Evolutionary conservation across 2,329 filamentous ascomycete genomes (phyloP).

Genomic region (Triangularia verruculosa): DNA sequence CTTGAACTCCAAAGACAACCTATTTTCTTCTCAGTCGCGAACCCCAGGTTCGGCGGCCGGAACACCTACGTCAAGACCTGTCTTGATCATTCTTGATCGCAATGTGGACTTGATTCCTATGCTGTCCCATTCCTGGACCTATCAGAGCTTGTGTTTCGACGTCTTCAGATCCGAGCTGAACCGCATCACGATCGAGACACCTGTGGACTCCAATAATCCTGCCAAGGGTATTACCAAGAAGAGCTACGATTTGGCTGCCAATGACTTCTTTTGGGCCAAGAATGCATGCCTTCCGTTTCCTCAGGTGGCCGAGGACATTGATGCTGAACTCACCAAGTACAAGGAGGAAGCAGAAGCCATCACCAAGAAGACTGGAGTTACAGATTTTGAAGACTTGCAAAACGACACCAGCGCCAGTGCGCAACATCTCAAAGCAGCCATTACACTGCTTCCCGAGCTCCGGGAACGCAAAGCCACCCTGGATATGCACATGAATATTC

Average conservation of each 20-base stretch:
- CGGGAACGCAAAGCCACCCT: slow-evolving; percentile 88
- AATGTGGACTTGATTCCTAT: slow-evolving; percentile 96
- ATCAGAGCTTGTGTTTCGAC: slow-evolving; percentile 78
- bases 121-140: slow-evolving; percentile 87
- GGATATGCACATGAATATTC: slow-evolving; percentile 99
- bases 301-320: slow-evolving; percentile 86
- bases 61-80: slow-evolving; percentile 73
- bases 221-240: slow-evolving; percentile 77
- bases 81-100: slow-evolving; percentile 89
- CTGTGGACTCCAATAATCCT: slow-evolving; percentile 72
- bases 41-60: slow-evolving; percentile 53
- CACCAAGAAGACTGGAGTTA: slow-evolving; percentile 91
- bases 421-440: slow-evolving; percentile 92
- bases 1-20: slow-evolving; percentile 94
- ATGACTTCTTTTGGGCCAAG: slow-evolving; percentile 94
- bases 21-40: slow-evolving; percentile 68
- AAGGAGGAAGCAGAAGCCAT: slow-evolving; percentile 93
- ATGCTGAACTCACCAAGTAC: slow-evolving; percentile 88
- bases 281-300: slow-evolving; percentile 91
- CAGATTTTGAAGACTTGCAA: slow-evolving; percentile 87
- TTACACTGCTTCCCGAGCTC: slow-evolving; percentile 87
- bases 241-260: slow-evolving; percentile 82
- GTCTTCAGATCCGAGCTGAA: slow-evolving; percentile 61
- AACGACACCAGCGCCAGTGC: slow-evolving; percentile 86
- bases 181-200: slow-evolving; percentile 86